Conservation (phyloP, 345 rosid species). For the Brassica juncea region DNA sequence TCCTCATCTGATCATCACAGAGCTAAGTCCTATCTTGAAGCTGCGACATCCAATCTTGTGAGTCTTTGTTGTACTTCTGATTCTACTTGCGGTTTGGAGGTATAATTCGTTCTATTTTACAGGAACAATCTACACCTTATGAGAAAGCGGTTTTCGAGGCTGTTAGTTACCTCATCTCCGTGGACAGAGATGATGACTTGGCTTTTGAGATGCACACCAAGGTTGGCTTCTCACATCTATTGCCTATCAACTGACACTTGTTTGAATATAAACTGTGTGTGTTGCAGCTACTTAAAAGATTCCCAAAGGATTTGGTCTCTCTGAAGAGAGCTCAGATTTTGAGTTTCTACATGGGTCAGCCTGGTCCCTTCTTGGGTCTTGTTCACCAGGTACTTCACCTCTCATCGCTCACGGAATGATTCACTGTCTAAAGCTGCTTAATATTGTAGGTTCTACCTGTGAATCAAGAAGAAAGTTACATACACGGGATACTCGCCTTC, state of each 20-base stretch:
- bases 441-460: constrained; percentile 58
- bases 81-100: neutral
- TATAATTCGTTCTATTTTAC: constrained; percentile 5
- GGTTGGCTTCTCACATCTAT: constrained; percentile 41
- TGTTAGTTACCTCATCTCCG: constrained; percentile 55
- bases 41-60: constrained; percentile 65
- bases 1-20: constrained; percentile 49
- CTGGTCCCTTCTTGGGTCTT: constrained; percentile 59
- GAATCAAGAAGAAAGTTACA: constrained; percentile 64
- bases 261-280: constrained; percentile 9
- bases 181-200: constrained; percentile 64
- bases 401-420: constrained; percentile 2
- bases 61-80: constrained; percentile 25
- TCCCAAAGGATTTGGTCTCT: constrained; percentile 72
- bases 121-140: constrained; percentile 55
- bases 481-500: constrained; percentile 88
- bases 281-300: constrained; percentile 65
- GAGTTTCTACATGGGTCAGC: constrained; percentile 79
- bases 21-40: constrained; percentile 44
- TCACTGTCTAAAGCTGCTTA: neutral
- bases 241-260: neutral
- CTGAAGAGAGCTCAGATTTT: constrained; percentile 73
- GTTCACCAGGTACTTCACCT: constrained; percentile 60
- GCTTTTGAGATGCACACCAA: constrained; percentile 61
- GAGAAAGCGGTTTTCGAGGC: constrained; percentile 64